Evolutionary conservation across 75 land plant species (phyloP).

Genomic region (Cupressus sempervirens): DNA sequence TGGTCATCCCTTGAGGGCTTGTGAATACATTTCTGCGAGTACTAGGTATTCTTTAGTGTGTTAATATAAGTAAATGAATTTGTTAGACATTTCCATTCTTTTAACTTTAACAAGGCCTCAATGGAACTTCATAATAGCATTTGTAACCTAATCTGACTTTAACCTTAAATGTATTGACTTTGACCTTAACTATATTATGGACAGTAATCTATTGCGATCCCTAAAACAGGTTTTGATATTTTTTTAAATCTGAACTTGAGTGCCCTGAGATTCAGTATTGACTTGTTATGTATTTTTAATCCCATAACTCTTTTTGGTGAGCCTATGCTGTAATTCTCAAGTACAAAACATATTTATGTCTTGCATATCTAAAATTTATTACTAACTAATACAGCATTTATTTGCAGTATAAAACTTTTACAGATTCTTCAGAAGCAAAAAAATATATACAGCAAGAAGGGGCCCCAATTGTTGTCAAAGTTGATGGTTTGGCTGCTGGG

Average conservation of each 20-base stretch:
- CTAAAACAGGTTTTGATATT: not conserved
- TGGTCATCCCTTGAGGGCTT: not conserved
- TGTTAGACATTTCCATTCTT: not conserved
- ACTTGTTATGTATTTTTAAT: not conserved
- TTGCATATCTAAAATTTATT: conserved; percentile 5
- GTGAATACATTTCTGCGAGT: not conserved
- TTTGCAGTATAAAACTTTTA: conserved; percentile 78
- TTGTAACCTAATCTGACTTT: not conserved
- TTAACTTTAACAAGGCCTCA: not conserved
- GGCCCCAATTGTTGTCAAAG: conserved; percentile 91
- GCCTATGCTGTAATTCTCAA: not conserved
- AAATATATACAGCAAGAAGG: conserved; percentile 78
- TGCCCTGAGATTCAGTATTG: not conserved
- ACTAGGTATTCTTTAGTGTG: not conserved
- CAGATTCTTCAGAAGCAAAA: conserved; percentile 71
- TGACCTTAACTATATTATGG: not conserved
- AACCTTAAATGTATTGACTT: not conserved
- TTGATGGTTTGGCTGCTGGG: conserved; percentile 97
- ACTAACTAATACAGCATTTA: not conserved
- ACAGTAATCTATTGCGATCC: not conserved
- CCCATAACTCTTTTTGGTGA: not conserved
- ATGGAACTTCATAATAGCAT: not conserved
- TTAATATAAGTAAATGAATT: not conserved
- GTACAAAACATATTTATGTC: not conserved
- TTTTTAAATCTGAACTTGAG: not conserved